These are phyloP conservation scores for Globisporangium canariense DNA, from an alignment of 352 stramenopile species.

Conservation along the genomic window DNA sequence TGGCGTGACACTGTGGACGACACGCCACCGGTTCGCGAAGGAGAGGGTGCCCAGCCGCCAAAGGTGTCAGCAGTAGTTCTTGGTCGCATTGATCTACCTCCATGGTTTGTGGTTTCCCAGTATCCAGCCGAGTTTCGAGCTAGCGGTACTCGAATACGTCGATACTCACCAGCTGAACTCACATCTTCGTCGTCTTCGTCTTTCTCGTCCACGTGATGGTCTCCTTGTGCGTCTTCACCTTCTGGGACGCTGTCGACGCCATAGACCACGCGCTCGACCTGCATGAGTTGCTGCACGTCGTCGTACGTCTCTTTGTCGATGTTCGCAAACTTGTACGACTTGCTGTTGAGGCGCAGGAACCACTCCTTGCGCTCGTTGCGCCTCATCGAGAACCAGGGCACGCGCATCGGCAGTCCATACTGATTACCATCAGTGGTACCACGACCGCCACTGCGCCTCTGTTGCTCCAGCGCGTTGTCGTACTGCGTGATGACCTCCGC, in stretches of 20 bases:
- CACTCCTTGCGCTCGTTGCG: constrained; percentile 10
- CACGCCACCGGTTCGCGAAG: background rate
- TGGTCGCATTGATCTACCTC: background rate
- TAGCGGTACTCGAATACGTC: background rate
- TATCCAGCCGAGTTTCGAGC: background rate
- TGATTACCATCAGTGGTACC: background rate
- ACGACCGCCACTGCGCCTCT: background rate
- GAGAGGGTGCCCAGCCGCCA: background rate
- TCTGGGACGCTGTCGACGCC: background rate
- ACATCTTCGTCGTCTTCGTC: background rate
- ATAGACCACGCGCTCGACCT: background rate
- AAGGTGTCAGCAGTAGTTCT: background rate
- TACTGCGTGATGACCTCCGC: constrained; percentile 9
- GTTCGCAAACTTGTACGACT: constrained; percentile 10
- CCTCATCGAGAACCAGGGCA: constrained; percentile 9
- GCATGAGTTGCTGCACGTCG: constrained; percentile 6
- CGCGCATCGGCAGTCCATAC: background rate
- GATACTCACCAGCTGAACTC: background rate
- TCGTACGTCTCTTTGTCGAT: constrained; percentile 13
- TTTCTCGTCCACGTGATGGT: background rate
- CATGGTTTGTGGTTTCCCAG: background rate
- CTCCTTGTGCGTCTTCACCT: background rate
- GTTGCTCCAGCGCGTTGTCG: background rate
- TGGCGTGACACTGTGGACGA: background rate
- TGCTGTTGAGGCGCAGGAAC: constrained; percentile 7